Evolutionary conservation across 2,329 filamentous ascomycete species (phyloP).

Genomic region (Ceratocystis lukuohia): DNA sequence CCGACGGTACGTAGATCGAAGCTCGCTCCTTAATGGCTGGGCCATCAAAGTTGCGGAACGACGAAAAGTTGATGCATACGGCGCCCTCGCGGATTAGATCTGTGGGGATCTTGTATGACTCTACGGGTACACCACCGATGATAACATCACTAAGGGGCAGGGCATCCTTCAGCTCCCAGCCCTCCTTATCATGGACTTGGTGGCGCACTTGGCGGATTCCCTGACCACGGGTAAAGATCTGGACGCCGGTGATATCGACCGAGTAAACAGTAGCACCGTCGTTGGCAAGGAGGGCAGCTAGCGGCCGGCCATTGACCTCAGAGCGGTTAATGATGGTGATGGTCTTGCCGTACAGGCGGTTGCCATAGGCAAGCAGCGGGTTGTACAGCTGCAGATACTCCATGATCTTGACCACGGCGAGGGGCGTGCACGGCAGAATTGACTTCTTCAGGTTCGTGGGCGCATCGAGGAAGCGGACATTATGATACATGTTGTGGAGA

Average conservation of each 20-base stretch:
- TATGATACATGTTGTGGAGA: constrained; percentile 99
- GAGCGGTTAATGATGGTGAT: constrained; percentile 94
- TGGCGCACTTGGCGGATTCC: constrained; percentile 78
- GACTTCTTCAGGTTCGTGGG: constrained; percentile 70
- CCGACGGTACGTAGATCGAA: constrained; percentile 90
- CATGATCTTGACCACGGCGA: constrained; percentile 92
- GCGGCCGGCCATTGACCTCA: constrained; percentile 85
- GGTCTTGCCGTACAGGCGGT: constrained; percentile 82
- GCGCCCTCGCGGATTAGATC: constrained; percentile 74
- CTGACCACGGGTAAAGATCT: constrained; percentile 79
- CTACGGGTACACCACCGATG: constrained; percentile 79
- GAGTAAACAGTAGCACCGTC: constrained; percentile 93
- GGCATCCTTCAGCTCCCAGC: constrained; percentile 66
- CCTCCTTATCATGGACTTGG: constrained; percentile 71
- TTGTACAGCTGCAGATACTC: constrained; percentile 96
- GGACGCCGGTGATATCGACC: constrained; percentile 81
- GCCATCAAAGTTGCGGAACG: constrained; percentile 79
- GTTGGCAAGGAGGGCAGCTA: constrained; percentile 87
- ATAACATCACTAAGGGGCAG: constrained; percentile 84
- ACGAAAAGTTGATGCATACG: constrained; percentile 98
- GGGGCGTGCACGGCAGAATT: constrained; percentile 85
- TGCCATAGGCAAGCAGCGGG: constrained; percentile 80
- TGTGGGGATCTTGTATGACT: constrained; percentile 80
- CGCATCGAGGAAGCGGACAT: constrained; percentile 82
- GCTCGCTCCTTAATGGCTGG: constrained; percentile 87